Percentiles rank a stretch among this genome's conserved stretches.
phyloP scores from a whole-genome alignment of 352 stramenopile genomes.

The Phytophthora rubi region DNA sequence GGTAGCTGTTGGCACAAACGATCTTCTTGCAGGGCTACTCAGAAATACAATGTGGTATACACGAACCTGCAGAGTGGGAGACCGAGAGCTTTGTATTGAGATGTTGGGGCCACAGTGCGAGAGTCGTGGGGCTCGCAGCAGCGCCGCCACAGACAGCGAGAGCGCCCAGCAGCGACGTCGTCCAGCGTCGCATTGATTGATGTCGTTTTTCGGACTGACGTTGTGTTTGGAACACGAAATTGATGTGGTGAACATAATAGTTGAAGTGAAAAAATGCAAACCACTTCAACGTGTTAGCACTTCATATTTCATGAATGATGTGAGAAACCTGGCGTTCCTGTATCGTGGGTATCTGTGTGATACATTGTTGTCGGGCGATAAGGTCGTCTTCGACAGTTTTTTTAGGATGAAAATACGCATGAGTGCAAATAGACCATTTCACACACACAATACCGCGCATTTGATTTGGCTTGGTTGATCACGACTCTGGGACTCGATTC shows the following conservation, averaged over 20 bases:
- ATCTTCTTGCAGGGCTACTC: neutral
- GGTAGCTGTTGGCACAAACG: neutral
- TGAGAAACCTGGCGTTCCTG: neutral
- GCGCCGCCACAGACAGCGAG: constrained; percentile 6
- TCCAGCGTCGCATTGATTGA: constrained; percentile 25
- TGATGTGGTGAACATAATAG: neutral
- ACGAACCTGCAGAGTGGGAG: constrained; percentile 27
- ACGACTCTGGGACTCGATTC: neutral
- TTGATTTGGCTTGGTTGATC: neutral
- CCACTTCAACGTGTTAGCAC: neutral
- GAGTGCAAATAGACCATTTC: neutral
- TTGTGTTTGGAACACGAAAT: neutral
- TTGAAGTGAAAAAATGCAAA: neutral
- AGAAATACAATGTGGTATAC: neutral
- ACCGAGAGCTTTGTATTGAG: constrained; percentile 28
- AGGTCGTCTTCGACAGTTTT: neutral
- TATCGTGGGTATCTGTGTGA: neutral
- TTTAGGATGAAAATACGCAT: neutral
- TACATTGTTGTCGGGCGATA: neutral
- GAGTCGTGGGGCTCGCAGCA: constrained; percentile 13
- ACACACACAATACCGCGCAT: neutral
- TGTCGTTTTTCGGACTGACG: neutral
- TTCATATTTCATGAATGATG: neutral
- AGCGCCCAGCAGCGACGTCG: neutral
- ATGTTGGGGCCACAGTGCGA: constrained; percentile 44